Evolutionary conservation across 1,139 yeast species (phyloP), one percentile per base, ranked within the genome.

Genomic region (Saccharomyces pastorianus): DNA sequence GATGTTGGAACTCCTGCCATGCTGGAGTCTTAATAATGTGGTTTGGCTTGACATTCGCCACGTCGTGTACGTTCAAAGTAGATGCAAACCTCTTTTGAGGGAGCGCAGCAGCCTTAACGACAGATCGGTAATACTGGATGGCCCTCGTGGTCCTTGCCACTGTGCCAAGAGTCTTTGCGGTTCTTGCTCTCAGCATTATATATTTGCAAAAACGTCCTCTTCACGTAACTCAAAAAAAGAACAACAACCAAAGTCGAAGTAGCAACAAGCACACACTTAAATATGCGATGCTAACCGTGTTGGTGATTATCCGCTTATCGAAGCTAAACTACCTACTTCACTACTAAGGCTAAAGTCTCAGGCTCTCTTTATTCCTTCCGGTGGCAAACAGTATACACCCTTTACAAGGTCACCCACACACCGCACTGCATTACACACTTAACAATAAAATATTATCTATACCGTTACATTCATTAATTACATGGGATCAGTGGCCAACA

Each of bases 371-470:
- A 20, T 38, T 38, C 44, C n/a, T 17, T 17, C 25, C 44, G 44
- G 44, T 38, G 44, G 44, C 44, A 38, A 38, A 38, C 44, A 38
- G 9, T 38, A 38, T 38, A 38, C 44, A 38, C 44, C 44, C 44
- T 38, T 38, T 17, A 38, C 44, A 38, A 20, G 6, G n/a, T 4
- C 23, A 38, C 44, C 44, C 44, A 38, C 6, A 38, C 44, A 38
- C 11, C 20, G 20, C 41, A 34, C 20, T 34, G 41, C 23, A 2
- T 34, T 34, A n/a, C 44, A 20, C 44, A 17, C 44, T 20, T 38
- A 38, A 17, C 44, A 38, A 38, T 38, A 38, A 38, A 38, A 38
- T 38, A 38, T 38, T 38, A 38, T 38, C 44, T 38, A 38, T 38
- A 38, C 25, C 44, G 44, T 38, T 38, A 38, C 44, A 38, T 38